A percentile compares a stretch with the other conserved stretches of the same genome.
phyloP scores from a whole-genome alignment of 2,329 filamentous ascomycete genomes.

The Hypocrella siamensis region DNA sequence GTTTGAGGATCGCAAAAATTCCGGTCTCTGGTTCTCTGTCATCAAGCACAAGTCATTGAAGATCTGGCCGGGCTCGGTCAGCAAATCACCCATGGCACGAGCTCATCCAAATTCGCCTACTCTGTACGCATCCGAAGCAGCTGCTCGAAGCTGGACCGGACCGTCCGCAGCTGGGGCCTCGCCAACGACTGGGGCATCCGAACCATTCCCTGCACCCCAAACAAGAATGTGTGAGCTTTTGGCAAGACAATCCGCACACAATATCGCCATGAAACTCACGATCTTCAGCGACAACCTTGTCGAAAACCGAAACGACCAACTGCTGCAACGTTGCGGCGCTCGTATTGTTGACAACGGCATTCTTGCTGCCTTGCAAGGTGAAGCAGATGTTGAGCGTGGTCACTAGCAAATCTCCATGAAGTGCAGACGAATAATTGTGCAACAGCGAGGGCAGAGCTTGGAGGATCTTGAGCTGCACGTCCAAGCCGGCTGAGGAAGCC shows the following conservation, averaged over 20 bases:
- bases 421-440: constrained; percentile 73
- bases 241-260: not conserved
- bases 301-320: constrained; percentile 81
- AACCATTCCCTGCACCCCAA: constrained; percentile 18
- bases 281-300: constrained; percentile 75
- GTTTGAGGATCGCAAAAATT: constrained; percentile 65
- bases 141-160: constrained; percentile 50
- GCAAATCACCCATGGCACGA: not conserved
- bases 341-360: constrained; percentile 85
- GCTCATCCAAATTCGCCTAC: constrained; percentile 22
- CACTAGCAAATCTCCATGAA: constrained; percentile 68
- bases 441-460: constrained; percentile 80
- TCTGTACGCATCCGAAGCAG: constrained; percentile 73
- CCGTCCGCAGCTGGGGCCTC: constrained; percentile 54
- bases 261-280: constrained; percentile 30
- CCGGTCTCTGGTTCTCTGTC: constrained; percentile 68
- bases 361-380: constrained; percentile 79
- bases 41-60: constrained; percentile 83
- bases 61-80: constrained; percentile 31
- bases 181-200: constrained; percentile 42
- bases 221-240: no score
- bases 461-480: constrained; percentile 90
- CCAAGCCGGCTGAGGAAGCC: constrained; percentile 63
- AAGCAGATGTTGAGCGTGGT: constrained; percentile 83
- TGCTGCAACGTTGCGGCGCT: constrained; percentile 94